phyloP scores from a whole-genome alignment of 2,329 filamentous ascomycete species.

The Hymenoscyphus occultus region DNA sequence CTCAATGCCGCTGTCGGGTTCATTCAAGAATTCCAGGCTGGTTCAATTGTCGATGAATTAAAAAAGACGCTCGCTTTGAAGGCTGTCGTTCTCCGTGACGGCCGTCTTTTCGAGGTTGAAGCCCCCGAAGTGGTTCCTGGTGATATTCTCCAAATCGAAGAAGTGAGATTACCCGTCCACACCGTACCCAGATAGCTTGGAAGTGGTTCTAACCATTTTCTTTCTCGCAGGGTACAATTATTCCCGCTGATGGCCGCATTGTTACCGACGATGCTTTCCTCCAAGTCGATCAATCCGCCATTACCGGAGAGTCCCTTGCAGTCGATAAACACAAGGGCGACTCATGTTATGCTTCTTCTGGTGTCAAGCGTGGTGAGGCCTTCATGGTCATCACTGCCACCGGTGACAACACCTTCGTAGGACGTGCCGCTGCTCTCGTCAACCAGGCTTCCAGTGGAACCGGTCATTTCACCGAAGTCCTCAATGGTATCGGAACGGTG shows the following conservation, averaged over 20 bases:
- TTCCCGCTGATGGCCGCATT: constrained; percentile 83
- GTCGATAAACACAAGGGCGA: constrained; percentile 85
- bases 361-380: constrained; percentile 86
- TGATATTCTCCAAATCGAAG: constrained; percentile 86
- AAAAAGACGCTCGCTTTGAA: constrained; percentile 89
- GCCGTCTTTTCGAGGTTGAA: constrained; percentile 73
- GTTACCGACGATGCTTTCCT: constrained; percentile 81
- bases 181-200: background rate
- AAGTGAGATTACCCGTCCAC: constrained; percentile 43
- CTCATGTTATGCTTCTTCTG: constrained; percentile 79
- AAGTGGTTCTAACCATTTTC: background rate
- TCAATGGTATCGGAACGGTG: constrained; percentile 81
- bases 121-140: constrained; percentile 82
- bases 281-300: constrained; percentile 88
- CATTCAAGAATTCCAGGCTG: constrained; percentile 85
- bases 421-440: constrained; percentile 82
- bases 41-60: constrained; percentile 84
- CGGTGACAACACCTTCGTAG: constrained; percentile 87
- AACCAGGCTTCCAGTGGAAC: constrained; percentile 69
- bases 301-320: constrained; percentile 88
- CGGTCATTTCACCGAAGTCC: constrained; percentile 88
- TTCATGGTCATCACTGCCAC: constrained; percentile 80
- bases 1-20: constrained; percentile 87
- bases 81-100: constrained; percentile 82
- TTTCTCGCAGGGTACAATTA: constrained; percentile 66